These are phyloP conservation scores for Lentinus brumalis DNA, from an alignment of 768 basidiomycete species.

Conservation along the genomic window DNA sequence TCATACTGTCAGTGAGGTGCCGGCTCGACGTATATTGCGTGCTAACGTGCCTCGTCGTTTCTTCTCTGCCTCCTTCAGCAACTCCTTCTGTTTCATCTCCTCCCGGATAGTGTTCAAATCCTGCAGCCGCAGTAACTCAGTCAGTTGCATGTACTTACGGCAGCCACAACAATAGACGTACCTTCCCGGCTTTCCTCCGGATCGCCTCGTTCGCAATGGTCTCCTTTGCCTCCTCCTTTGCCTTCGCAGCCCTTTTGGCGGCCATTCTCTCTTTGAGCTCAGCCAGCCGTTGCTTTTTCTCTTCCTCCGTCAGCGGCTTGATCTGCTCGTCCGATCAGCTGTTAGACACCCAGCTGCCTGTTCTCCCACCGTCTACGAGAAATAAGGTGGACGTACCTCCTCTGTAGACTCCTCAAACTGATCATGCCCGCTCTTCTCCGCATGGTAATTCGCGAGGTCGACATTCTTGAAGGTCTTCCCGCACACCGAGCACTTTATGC, in stretches of 20 bases:
- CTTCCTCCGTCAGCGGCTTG: constrained; percentile 93
- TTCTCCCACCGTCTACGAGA: background rate
- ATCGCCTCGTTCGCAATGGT: constrained; percentile 74
- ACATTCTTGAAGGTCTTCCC: constrained; percentile 86
- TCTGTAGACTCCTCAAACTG: constrained; percentile 96
- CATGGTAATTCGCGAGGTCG: constrained; percentile 88
- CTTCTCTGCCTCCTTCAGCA: constrained; percentile 80
- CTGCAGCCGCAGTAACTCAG: constrained; percentile 37
- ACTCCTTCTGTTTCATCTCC: constrained; percentile 75
- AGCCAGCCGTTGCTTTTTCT: constrained; percentile 77
- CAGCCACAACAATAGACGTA: constrained; percentile 27
- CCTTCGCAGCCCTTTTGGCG: constrained; percentile 75
- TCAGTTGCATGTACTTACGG: background rate
- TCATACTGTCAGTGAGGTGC: background rate
- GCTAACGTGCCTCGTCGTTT: constrained; percentile 66
- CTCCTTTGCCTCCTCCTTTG: constrained; percentile 73
- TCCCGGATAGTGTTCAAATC: constrained; percentile 76
- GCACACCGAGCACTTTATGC: constrained; percentile 83
- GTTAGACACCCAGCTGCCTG: too few species aligned
- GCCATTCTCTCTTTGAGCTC: constrained; percentile 82
- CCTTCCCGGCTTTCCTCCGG: constrained; percentile 84
- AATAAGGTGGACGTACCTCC: constrained; percentile 55
- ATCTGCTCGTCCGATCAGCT: constrained; percentile 48
- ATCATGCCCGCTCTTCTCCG: constrained; percentile 93
- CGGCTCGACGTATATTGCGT: background rate